Conservation (phyloP, 345 rosid genomes). For the Kernera saxatilis region DNA sequence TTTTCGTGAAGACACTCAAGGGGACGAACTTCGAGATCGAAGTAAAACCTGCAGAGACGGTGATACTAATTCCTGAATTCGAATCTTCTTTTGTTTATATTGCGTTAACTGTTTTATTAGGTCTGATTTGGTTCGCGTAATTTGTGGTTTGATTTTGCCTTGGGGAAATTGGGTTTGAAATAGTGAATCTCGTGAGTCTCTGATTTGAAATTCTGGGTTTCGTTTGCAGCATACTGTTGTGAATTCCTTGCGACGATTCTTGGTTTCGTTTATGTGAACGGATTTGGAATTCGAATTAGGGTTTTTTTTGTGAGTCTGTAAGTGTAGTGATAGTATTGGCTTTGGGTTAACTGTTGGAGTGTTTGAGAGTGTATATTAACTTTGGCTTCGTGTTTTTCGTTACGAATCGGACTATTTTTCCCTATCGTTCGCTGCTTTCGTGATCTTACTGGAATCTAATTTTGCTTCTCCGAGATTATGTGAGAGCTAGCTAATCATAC, state of each 20-base stretch:
- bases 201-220: conserved; percentile 17
- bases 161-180: neutral
- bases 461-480: neutral
- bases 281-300: conserved; percentile 24
- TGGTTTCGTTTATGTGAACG: neutral
- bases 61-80: conserved; percentile 7
- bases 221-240: neutral
- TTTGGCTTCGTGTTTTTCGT: neutral
- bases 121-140: conserved; percentile 17
- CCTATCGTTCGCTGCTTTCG: neutral
- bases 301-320: conserved; percentile 5
- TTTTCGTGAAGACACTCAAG: conserved; percentile 70
- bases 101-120: neutral
- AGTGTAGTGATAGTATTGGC: neutral
- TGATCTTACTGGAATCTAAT: neutral
- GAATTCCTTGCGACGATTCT: neutral
- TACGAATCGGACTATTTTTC: neutral
- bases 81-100: neutral
- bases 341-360: neutral
- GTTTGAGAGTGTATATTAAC: neutral
- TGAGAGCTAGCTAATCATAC: neutral
- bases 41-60: conserved; percentile 59
- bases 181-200: conserved; percentile 8
- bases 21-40: conserved; percentile 66
- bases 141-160: neutral